Conservation (phyloP, 371 early-diverging fungal species). For the Blakeslea trispora region DNA sequence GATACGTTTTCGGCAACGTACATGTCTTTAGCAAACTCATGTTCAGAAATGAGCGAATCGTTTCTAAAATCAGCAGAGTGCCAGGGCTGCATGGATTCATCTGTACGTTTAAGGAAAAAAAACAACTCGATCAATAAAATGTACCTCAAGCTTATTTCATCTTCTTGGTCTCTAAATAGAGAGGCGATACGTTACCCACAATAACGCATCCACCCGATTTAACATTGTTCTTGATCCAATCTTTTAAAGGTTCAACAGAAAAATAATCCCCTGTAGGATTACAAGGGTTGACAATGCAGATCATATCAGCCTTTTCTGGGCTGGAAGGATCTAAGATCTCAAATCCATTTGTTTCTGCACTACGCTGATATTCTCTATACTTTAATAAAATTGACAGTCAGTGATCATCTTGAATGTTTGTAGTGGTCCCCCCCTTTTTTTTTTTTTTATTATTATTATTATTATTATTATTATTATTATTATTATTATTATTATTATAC, state of each 20-base stretch:
- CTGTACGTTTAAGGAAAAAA: conserved; percentile 27
- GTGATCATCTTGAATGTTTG: too few species aligned
- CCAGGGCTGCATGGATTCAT: conserved; percentile 93
- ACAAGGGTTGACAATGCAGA: conserved; percentile 84
- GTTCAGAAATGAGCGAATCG: conserved; percentile 73
- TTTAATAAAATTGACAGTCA: too few species aligned
- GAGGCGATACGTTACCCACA: conserved; percentile 55
- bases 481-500: too few species aligned
- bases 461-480: too few species aligned
- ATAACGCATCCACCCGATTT: conserved; percentile 70
- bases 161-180: too few species aligned
- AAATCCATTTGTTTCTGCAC: conserved; percentile 73
- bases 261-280: conserved; percentile 88
- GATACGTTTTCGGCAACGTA: conserved; percentile 65
- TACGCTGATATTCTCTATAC: conserved; percentile 87
- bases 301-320: conserved; percentile 58
- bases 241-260: conserved; percentile 63
- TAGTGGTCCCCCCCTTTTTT: too few species aligned
- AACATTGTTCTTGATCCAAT: conserved; percentile 69
- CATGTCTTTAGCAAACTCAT: conserved; percentile 57
- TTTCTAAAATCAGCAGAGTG: conserved; percentile 71
- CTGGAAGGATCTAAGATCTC: conserved; percentile 60
- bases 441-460: too few species aligned
- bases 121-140: not conserved
- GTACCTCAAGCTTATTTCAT: too few species aligned